Conservation (phyloP, 345 rosid species). For the Isatis tinctoria region DNA sequence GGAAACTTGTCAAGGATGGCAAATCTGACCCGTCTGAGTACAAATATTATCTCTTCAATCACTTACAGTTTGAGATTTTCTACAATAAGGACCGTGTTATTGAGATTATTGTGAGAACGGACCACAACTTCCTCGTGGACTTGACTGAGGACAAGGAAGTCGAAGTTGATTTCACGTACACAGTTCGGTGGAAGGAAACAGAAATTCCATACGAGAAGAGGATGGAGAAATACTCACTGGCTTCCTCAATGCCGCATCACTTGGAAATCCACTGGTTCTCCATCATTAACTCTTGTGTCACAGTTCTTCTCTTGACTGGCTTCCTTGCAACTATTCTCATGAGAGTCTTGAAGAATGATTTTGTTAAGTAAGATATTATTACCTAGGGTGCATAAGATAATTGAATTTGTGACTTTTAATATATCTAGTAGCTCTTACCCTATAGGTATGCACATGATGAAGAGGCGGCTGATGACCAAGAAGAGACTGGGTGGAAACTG, state of each 20-base stretch:
- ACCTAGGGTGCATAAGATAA: not conserved
- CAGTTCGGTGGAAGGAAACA: conserved; percentile 61
- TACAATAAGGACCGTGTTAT: conserved; percentile 55
- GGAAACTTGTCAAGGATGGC: conserved; percentile 51
- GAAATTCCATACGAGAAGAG: conserved; percentile 49
- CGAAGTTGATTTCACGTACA: conserved; percentile 45
- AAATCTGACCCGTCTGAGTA: conserved; percentile 43
- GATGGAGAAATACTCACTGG: conserved; percentile 54
- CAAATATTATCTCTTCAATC: conserved; percentile 46
- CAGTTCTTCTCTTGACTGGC: conserved; percentile 63
- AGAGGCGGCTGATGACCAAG: conserved; percentile 58
- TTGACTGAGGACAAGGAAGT: conserved; percentile 51
- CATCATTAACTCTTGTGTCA: conserved; percentile 56
- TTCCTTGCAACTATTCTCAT: conserved; percentile 62
- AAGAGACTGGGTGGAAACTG: conserved; percentile 53
- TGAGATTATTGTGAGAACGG: conserved; percentile 41
- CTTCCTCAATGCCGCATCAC: conserved; percentile 55
- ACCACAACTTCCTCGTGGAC: conserved; percentile 43
- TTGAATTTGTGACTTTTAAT: not conserved
- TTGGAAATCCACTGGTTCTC: conserved; percentile 66
- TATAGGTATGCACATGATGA: conserved; percentile 55
- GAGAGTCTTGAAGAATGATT: conserved; percentile 60
- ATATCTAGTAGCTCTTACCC: not conserved
- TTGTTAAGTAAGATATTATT: conserved; percentile 43
- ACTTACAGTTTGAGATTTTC: conserved; percentile 43